Percentiles rank a stretch among this genome's conserved stretches.
phyloP scores from a whole-genome alignment of 768 basidiomycete species.

The Pilatotrama ljubarskyi region DNA sequence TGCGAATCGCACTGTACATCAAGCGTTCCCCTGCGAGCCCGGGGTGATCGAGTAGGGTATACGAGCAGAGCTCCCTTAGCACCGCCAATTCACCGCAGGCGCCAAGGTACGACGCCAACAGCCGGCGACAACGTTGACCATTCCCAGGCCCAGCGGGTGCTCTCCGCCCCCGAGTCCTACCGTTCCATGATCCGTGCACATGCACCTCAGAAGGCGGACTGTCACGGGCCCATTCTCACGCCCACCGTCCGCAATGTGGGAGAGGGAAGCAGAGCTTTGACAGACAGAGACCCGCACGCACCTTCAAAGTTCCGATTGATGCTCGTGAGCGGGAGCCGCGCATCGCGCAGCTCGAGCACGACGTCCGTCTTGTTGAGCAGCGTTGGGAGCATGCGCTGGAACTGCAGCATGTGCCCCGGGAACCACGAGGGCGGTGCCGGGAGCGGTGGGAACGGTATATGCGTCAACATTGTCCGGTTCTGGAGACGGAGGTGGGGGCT shows the following conservation, averaged over 20 bases:
- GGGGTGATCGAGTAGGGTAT: too few relatives aligned
- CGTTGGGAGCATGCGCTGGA: conserved; percentile 72
- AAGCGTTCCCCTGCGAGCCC: too few relatives aligned
- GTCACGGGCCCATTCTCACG: background rate
- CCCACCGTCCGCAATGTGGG: background rate
- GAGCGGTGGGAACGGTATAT: conserved; percentile 48
- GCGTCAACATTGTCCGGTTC: conserved; percentile 32
- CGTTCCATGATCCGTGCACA: background rate
- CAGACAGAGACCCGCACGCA: conserved; percentile 40
- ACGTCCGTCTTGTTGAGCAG: conserved; percentile 83
- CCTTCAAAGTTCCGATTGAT: conserved; percentile 90
- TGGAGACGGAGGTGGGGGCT: background rate
- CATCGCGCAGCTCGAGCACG: conserved; percentile 92
- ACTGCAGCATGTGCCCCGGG: conserved; percentile 93
- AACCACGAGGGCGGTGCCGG: conserved; percentile 89
- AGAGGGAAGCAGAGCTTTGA: background rate
- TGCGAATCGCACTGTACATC: too few relatives aligned
- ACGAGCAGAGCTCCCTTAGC: too few relatives aligned
- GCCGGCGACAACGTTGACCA: background rate
- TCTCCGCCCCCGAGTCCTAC: background rate
- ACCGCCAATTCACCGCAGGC: too few relatives aligned
- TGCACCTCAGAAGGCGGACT: background rate
- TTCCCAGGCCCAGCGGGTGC: background rate
- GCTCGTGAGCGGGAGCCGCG: conserved; percentile 89
- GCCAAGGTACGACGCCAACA: too few relatives aligned